Base-by-base conservation (phyloP, 495 filamentous ascomycete genomes). In the Aspergillus affinis region DNA sequence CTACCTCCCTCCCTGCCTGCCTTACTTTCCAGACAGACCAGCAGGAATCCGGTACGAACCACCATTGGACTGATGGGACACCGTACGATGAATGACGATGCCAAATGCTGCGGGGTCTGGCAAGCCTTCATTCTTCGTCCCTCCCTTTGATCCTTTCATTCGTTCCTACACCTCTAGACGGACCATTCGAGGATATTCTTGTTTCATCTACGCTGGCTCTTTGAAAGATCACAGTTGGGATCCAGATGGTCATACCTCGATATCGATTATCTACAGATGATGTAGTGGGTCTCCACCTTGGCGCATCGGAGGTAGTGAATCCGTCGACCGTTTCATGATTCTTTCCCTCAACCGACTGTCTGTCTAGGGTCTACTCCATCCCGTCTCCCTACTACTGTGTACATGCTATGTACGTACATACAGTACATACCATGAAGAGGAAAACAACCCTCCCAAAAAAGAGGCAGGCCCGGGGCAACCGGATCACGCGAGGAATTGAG, bases 401-500 rank as follows among this genome's bases (percentile, higher is more conserved):
- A 26, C n/a, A n/a, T n/a, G n/a, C 23, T 26, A 4, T 2, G 23
- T 26, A 26, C 23, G 4, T 26, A 26, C 23, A 26, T 26, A n/a
- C n/a, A n/a, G n/a, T n/a, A n/a, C n/a, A n/a, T n/a, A n/a, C n/a
- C n/a, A n/a, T 4, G 23, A 26, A 26, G 23, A 26, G 23, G 23
- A 26, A 26, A 26, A 26, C 23, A 26, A 2, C 23, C 23, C 18
- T 17, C 0, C 7, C 44, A 47, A 6, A 47, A 18, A 47, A 3
- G 44, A n/a, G n/a, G n/a, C n/a, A n/a, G n/a, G n/a, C n/a, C 55
- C 67, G 69, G 66, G 61, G 61, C 44, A 46, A 62, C 60, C 65
- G 66, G 62, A 72, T 74, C 64, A 74, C 65, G 67, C 71, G 66
- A 70, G 68, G 57, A 65, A 41, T 63, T 75, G 72, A 75, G 72